Evolutionary conservation across 2,329 filamentous ascomycete genomes (phyloP).

Genomic region (Aspergillus niger): DNA sequence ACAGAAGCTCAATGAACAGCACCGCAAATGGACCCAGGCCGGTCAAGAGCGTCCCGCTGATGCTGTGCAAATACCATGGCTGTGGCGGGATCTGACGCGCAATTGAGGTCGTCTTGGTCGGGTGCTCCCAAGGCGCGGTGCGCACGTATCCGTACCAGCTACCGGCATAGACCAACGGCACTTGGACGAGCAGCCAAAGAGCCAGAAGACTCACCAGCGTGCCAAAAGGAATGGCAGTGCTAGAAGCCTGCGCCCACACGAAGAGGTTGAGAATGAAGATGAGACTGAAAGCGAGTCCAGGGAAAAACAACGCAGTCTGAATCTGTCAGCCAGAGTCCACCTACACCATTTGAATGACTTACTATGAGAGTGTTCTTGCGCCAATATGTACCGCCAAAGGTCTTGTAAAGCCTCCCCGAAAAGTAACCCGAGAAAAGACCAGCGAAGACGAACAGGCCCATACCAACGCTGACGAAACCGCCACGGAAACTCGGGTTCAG

Average conservation of each 20-base stretch:
- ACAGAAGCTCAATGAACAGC: slow-evolving; percentile 83
- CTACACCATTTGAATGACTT: slow-evolving; percentile 19
- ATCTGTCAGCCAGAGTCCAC: slow-evolving; percentile 18
- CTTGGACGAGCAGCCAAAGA: slow-evolving; percentile 82
- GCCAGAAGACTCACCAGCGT: slow-evolving; percentile 72
- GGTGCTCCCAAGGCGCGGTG: slow-evolving; percentile 73
- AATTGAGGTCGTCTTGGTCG: slow-evolving; percentile 72
- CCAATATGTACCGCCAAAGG: slow-evolving; percentile 75
- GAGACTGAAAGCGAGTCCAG: slow-evolving; percentile 72
- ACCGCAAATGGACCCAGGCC: slow-evolving; percentile 83
- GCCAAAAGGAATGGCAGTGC: slow-evolving; percentile 80
- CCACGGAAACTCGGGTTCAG: slow-evolving; percentile 88
- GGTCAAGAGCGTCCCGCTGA: slow-evolving; percentile 68
- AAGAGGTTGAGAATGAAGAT: slow-evolving; percentile 84
- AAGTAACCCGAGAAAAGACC: slow-evolving; percentile 86
- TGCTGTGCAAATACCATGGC: slow-evolving; percentile 70
- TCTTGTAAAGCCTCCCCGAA: slow-evolving; percentile 79
- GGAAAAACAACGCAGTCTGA: slow-evolving; percentile 73
- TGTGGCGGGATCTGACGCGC: slow-evolving; percentile 73
- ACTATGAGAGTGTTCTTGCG: slow-evolving; percentile 71
- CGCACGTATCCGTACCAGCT: slow-evolving; percentile 74
- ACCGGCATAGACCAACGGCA: slow-evolving; percentile 79
- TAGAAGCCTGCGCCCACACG: slow-evolving; percentile 86
- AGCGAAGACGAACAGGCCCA: slow-evolving; percentile 80
- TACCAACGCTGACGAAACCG: slow-evolving; percentile 80